Conservation (phyloP, 257 asterid genomes). For the Asclepias syriaca region DNA sequence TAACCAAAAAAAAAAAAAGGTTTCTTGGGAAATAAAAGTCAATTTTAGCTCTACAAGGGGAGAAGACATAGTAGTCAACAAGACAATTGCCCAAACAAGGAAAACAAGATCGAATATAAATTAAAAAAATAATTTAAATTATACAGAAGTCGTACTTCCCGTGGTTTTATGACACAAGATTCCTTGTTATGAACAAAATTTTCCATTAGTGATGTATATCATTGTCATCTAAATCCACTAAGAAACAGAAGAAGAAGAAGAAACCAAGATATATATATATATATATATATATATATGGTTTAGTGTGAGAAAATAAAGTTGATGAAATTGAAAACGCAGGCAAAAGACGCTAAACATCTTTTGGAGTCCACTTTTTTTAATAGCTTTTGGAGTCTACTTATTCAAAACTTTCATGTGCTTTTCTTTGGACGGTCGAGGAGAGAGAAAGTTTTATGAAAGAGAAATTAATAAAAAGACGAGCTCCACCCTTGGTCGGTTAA, state of each 20-base stretch:
- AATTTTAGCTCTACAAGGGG: not conserved
- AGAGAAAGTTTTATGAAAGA: not conserved
- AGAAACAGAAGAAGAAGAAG: not conserved
- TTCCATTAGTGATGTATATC: slow-evolving; percentile 11
- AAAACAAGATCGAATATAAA: not conserved
- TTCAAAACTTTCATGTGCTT: slow-evolving; percentile 24
- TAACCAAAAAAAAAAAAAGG: not conserved
- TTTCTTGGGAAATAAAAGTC: not conserved
- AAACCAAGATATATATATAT: not conserved
- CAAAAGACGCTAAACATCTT: slow-evolving; percentile 33
- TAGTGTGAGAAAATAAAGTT: too few relatives aligned
- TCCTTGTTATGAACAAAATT: slow-evolving; percentile 17
- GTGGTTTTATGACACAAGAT: slow-evolving; percentile 4
- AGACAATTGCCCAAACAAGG: not conserved
- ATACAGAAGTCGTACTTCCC: not conserved
- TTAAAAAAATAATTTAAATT: too few relatives aligned
- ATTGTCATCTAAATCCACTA: slow-evolving; percentile 14
- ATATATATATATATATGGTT: not conserved
- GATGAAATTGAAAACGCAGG: not conserved
- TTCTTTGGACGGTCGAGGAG: slow-evolving; percentile 52
- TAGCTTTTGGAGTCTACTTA: slow-evolving; percentile 20
- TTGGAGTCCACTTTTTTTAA: not conserved
- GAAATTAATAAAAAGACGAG: too few relatives aligned
- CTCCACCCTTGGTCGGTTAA: slow-evolving; percentile 30
- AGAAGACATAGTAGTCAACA: not conserved